Evolutionary conservation across 345 rosid species (phyloP).

Genomic region (Brassica incana): DNA sequence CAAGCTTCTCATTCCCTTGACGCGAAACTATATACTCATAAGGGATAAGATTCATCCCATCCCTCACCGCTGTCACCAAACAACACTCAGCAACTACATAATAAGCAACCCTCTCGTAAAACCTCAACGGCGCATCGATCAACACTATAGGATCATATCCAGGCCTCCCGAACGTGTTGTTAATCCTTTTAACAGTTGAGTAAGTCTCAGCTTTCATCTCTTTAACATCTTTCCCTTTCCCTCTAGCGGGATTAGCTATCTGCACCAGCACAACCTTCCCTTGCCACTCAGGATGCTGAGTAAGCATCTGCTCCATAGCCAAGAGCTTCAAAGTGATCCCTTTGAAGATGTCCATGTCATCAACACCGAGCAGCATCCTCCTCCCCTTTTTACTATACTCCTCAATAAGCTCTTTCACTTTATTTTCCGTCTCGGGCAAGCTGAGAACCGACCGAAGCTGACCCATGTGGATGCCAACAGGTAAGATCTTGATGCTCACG

Average conservation of each 20-base stretch:
- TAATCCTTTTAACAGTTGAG: conserved; percentile 69
- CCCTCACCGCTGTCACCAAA: background rate
- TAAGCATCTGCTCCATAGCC: conserved; percentile 88
- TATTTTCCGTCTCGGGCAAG: conserved; percentile 66
- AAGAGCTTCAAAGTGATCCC: conserved; percentile 79
- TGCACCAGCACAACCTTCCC: conserved; percentile 83
- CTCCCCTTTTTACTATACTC: conserved; percentile 51
- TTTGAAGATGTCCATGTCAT: conserved; percentile 89
- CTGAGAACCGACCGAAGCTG: conserved; percentile 76
- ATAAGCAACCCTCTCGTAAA: conserved; percentile 77
- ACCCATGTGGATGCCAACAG: conserved; percentile 87
- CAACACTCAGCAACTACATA: conserved; percentile 67
- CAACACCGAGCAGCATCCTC: conserved; percentile 81
- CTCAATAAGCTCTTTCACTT: conserved; percentile 61
- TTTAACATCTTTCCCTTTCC: conserved; percentile 76
- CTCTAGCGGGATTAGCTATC: conserved; percentile 83
- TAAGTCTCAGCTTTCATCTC: conserved; percentile 84
- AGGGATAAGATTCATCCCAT: conserved; percentile 75
- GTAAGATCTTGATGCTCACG: conserved; percentile 82
- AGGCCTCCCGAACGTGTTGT: conserved; percentile 63
- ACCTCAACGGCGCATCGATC: conserved; percentile 75
- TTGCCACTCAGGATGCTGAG: conserved; percentile 72
- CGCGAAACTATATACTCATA: conserved; percentile 82
- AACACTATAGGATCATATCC: conserved; percentile 74
- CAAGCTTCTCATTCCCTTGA: conserved; percentile 68